Base-by-base conservation (phyloP, 73 alveolate species). In the Urostyla sp. region DNA sequence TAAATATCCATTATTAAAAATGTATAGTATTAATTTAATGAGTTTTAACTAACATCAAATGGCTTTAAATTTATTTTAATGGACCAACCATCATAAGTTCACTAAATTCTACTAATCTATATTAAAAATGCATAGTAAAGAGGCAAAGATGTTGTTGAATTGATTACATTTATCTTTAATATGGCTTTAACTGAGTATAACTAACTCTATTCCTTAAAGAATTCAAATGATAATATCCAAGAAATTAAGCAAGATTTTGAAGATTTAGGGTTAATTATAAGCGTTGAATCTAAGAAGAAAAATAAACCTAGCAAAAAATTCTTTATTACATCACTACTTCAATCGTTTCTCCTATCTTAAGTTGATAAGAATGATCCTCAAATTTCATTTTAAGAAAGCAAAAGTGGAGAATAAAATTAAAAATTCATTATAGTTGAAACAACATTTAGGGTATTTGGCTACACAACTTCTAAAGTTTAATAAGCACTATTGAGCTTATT, bases 361-460 rank as follows among this genome's bases (percentile, higher is more conserved):
- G 49, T 69, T 4, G 83, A 69, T 3, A 24, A 69, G 45, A 44
- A 27, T 69, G 27, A 13, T 10, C 44, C 40, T 6, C 52, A 10
- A 57, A 69, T 1, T 49, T 34, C 5, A 27, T 23, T 11, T 28
- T 27, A 69, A 46, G 13, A 21, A 53, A 7, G 45, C 35, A 27
- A 40, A 37, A 40, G 36, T n/a, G 21, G 91, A 80, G 11, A 87
- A 61, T n/a, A n/a, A n/a, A n/a, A n/a, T n/a, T n/a, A n/a, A n/a
- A n/a, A n/a, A 32, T 87, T 60, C 54, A 21, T 87, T 7, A 69
- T 80, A 20, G 81, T 73, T 0, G 94, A 87, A 76, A 87, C 94
- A 18, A 87, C 80, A 49, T 87, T 87, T 81, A 55, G 73, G 38
- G 83, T 87, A 38, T 81, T 27, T 46, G 87, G 81, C 38, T 80